phyloP scores from a whole-genome alignment of 352 stramenopile species.

The Thalassiosira pacifica region DNA sequence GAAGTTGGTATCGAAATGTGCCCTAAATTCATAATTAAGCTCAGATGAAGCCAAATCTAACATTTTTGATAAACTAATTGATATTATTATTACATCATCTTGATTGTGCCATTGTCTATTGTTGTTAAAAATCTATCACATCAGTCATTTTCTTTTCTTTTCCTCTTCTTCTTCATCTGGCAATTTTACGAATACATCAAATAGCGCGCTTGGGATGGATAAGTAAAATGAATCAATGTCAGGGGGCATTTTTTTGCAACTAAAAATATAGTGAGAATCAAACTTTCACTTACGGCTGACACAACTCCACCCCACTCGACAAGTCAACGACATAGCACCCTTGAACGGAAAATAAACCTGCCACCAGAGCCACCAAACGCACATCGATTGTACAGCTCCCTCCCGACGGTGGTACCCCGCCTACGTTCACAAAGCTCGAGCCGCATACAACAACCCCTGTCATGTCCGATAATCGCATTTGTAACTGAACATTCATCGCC shows the following conservation, averaged over 20 bases:
- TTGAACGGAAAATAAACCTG: constrained; percentile 71
- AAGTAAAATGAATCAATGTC: too few relatives aligned
- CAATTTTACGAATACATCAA: constrained; percentile 76
- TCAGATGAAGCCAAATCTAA: constrained; percentile 7
- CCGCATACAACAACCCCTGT: constrained; percentile 79
- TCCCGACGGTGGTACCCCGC: constrained; percentile 65
- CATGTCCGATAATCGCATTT: constrained; percentile 76
- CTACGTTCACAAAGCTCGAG: constrained; percentile 75
- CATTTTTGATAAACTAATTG: too few relatives aligned
- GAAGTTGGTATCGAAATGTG: constrained; percentile 67
- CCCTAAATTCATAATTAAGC: constrained; percentile 51
- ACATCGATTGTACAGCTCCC: constrained; percentile 71
- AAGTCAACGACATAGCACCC: constrained; percentile 83
- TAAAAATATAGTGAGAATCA: too few relatives aligned
- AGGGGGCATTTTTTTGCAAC: too few relatives aligned
- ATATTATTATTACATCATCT: too few relatives aligned
- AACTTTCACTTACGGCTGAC: constrained; percentile 58
- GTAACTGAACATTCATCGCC: constrained; percentile 77
- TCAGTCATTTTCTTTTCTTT: constrained; percentile 55
- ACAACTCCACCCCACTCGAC: constrained; percentile 67
- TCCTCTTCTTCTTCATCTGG: constrained; percentile 48
- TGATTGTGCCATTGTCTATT: too few relatives aligned
- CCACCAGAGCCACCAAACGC: constrained; percentile 68
- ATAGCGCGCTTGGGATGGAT: constrained; percentile 45
- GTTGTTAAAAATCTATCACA: constrained; percentile 14